Evolutionary conservation across 768 basidiomycete genomes (phyloP).

Genomic region (Ephemerocybe angulata): DNA sequence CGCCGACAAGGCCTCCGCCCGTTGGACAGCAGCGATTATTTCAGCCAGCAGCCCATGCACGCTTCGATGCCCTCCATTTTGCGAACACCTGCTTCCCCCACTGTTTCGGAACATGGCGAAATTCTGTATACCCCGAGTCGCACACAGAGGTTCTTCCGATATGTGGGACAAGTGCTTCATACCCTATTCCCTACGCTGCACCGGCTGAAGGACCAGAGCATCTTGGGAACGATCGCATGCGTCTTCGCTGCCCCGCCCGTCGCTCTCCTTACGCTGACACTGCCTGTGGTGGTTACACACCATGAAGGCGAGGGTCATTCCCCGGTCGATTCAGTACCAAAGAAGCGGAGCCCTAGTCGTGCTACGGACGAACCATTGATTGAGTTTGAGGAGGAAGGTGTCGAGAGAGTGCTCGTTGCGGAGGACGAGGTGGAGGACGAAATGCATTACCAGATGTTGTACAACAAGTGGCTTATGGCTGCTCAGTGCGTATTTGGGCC

Average conservation of each 20-base stretch:
- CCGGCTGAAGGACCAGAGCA: slow-evolving; percentile 64
- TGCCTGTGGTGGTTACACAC: slow-evolving; percentile 81
- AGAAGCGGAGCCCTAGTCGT: slow-evolving; percentile 32
- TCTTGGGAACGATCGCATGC: slow-evolving; percentile 67
- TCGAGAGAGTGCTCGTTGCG: slow-evolving; percentile 65
- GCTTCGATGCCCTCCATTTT: slow-evolving; percentile 52
- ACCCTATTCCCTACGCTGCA: slow-evolving; percentile 85
- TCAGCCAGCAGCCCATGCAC: slow-evolving; percentile 7
- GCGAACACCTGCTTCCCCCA: slow-evolving; percentile 52
- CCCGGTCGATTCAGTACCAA: slow-evolving; percentile 28
- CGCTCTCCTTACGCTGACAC: slow-evolving; percentile 77
- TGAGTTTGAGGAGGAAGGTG: slow-evolving; percentile 74
- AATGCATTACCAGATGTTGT: slow-evolving; percentile 52
- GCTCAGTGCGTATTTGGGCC: slow-evolving; percentile 82
- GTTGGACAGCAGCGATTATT: slow-evolving; percentile 14
- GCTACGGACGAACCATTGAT: slow-evolving; percentile 46
- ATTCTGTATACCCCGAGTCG: slow-evolving; percentile 39
- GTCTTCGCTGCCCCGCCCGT: slow-evolving; percentile 87
- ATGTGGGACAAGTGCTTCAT: slow-evolving; percentile 44
- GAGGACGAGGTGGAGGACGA: slow-evolving; percentile 73
- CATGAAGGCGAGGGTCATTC: slow-evolving; percentile 31
- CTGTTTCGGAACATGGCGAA: slow-evolving; percentile 36
- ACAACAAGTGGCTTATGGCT: slow-evolving; percentile 83
- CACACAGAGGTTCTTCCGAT: slow-evolving; percentile 34
- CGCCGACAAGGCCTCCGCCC: slow-evolving; percentile 22